A percentile compares a stretch with the other conserved stretches of the same genome.
These are phyloP conservation scores for Clitocybe nebularis DNA, from an alignment of 1,284 basidiomycete genomes.

Conservation along the genomic window DNA sequence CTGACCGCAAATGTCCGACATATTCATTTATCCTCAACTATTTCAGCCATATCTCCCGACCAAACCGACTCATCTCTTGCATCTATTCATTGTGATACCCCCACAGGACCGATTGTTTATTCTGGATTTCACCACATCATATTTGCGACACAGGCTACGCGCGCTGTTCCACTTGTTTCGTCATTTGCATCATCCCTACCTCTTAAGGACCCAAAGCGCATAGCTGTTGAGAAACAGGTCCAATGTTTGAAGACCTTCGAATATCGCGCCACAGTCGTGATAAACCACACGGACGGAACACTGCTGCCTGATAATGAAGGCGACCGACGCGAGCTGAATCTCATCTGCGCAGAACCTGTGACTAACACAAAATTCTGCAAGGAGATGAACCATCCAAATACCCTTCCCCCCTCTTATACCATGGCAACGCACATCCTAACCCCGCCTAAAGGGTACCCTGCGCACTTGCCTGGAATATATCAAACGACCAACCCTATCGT, in stretches of 20 bases:
- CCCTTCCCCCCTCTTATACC: constrained; percentile 44
- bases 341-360: constrained; percentile 34
- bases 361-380: constrained; percentile 6
- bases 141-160: constrained; percentile 68
- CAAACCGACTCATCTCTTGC: constrained; percentile 26
- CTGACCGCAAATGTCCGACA: constrained; percentile 40
- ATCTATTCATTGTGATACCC: constrained; percentile 34
- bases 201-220: constrained; percentile 21
- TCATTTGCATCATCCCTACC: constrained; percentile 37
- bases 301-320: constrained; percentile 45
- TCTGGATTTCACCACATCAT: constrained; percentile 61
- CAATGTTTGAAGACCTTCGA: constrained; percentile 41
- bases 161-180: constrained; percentile 45
- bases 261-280: constrained; percentile 53
- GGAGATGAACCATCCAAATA: constrained; percentile 6
- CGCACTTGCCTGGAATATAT: constrained; percentile 37
- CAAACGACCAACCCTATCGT: constrained; percentile 76
- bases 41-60: constrained; percentile 39
- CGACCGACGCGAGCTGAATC: constrained; percentile 65
- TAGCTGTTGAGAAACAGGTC: constrained; percentile 33
- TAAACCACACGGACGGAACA: constrained; percentile 63
- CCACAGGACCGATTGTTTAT: constrained; percentile 24
- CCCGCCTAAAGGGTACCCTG: constrained; percentile 28
- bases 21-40: constrained; percentile 51
- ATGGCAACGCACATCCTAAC: constrained; percentile 62